Base-by-base conservation (phyloP, 352 stramenopile species). In the Peronospora belbahrii region DNA sequence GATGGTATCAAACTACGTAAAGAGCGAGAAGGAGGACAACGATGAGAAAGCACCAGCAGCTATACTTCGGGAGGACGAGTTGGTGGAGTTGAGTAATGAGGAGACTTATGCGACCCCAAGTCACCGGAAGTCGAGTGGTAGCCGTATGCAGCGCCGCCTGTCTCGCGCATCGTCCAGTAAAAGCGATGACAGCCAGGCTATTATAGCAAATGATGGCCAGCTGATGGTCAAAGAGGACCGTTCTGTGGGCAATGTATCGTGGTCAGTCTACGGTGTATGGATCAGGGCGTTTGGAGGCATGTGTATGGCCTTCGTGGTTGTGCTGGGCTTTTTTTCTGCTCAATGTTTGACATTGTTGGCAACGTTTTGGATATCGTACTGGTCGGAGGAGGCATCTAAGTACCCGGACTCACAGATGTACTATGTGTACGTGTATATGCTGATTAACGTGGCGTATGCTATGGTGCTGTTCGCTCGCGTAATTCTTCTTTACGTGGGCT, bases 351-450 rank as follows among this genome's bases (percentile, higher is more conserved):
- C 76, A 22, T 48, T 86, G 54, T 79, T 55, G 34, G 88, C 56
- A 48, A 94, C 56, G 57, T 97, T 56, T 48, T 74, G 64, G 64
- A 46, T 74, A 3, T 68, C 59, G 7, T 67, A 56, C 33, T 73
- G 63, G 63, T 70, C 63, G n/a, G 59, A 70, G 28, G 48, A 70
- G 24, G 60, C 63, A 24, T 7, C 30, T 5, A 44, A 54, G 8
- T 31, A 64, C 11, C 45, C 52, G 10, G 24, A 34, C 2, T 72
- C 70, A 17, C 56, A 82, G 44, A 80, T 84, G 70, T 88, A 60
- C 48, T 95, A 88, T 47, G 49, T 96, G n/a, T 76, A 80, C 38
- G 65, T 96, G 17, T 96, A 88, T 46, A 74, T 92, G 42, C 59
- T 36, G 3, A 67, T 96, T 37, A 77, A 87, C 52, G 42, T 61